Conservation (phyloP, 305 asterid genomes). For the Lippia alba region DNA sequence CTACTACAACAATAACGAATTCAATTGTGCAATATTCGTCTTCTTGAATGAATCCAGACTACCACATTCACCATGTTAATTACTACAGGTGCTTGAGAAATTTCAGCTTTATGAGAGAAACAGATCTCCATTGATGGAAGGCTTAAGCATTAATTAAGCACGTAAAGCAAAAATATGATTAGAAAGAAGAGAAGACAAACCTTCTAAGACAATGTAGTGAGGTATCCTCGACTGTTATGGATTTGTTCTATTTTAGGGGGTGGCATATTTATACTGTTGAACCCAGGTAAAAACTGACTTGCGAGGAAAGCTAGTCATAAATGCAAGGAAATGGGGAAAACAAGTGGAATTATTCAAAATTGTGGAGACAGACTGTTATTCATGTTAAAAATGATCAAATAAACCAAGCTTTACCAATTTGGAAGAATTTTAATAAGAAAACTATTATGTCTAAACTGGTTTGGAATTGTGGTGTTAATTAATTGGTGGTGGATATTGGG, state of each 20-base stretch:
- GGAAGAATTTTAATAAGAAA: neutral
- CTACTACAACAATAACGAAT: too few species aligned
- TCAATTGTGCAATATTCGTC: too few species aligned
- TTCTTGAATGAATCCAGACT: neutral
- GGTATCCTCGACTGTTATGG: neutral
- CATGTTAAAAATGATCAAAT: slow-evolving; percentile 6
- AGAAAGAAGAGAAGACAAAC: slow-evolving; percentile 14
- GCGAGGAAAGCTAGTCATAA: slow-evolving; percentile 32
- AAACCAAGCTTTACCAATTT: slow-evolving; percentile 12
- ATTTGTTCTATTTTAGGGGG: neutral
- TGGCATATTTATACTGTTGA: neutral
- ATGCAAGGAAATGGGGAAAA: slow-evolving; percentile 1
- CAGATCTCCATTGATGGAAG: neutral
- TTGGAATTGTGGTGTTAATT: neutral
- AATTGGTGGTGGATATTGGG: too few species aligned
- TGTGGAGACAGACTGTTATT: neutral
- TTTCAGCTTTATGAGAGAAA: neutral
- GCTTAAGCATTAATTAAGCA: neutral
- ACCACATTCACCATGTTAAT: neutral
- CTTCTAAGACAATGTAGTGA: slow-evolving; percentile 4
- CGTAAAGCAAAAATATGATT: neutral
- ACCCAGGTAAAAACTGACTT: slow-evolving; percentile 30
- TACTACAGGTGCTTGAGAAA: neutral
- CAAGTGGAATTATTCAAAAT: neutral
- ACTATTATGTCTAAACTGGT: slow-evolving; percentile 6